Percentiles rank a stretch among this genome's conserved stretches.
Evolutionary conservation across 140 eudicot species (phyloP).

Genomic region (Stevia rebaudiana): DNA sequence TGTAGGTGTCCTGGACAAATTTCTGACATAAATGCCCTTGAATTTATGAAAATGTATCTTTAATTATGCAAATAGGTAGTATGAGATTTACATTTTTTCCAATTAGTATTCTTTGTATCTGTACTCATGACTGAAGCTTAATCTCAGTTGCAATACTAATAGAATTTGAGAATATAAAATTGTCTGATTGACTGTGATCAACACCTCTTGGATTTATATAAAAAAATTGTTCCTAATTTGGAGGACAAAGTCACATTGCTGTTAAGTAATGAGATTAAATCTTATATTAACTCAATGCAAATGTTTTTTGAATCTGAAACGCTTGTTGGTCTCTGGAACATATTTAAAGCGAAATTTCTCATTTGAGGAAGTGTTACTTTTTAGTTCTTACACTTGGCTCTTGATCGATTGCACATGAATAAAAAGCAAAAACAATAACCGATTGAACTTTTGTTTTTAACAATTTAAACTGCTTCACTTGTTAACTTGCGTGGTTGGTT

Average conservation of each 20-base stretch:
- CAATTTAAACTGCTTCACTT: constrained; percentile 1
- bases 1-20: not conserved
- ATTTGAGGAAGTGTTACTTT: not conserved
- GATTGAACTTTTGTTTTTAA: not conserved
- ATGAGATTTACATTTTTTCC: not conserved
- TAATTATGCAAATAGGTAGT: not conserved
- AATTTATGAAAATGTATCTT: constrained; percentile 1
- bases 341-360: not conserved
- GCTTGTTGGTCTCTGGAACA: not conserved
- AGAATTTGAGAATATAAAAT: no score
- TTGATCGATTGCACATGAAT: constrained; percentile 11
- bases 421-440: not conserved
- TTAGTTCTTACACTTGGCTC: not conserved
- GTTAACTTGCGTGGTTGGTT: constrained; percentile 11
- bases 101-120: not conserved
- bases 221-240: not conserved
- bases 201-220: not conserved
- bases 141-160: no score
- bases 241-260: not conserved
- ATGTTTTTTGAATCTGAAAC: not conserved
- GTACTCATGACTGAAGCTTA: not conserved
- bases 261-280: not conserved
- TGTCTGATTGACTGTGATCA: not conserved
- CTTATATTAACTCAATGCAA: not conserved
- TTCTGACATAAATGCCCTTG: not conserved